Percentiles rank a stretch among this genome's conserved stretches.
phyloP scores from a whole-genome alignment of 176 grass and related monocot species.

The Calamus simplicifolius region DNA sequence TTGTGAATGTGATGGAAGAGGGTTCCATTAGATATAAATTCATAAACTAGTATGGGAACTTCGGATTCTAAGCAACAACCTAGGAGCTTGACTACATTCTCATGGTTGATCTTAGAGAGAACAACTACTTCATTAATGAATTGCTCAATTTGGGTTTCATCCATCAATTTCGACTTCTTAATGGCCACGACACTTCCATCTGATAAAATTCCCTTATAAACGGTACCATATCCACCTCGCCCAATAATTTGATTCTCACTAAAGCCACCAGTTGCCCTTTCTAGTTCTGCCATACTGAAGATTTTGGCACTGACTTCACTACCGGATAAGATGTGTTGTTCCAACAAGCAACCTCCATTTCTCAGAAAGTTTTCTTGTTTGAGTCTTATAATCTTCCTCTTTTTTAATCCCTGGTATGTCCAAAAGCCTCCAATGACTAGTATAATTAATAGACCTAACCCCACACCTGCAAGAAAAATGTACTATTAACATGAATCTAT shows the following conservation, averaged over 20 bases:
- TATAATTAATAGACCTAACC: constrained; percentile 31
- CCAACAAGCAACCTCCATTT: constrained; percentile 46
- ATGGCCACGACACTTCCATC: constrained; percentile 32
- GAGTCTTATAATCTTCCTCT: constrained; percentile 16
- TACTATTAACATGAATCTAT: too few relatives aligned
- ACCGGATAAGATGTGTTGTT: constrained; percentile 24
- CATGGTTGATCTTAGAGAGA: constrained; percentile 47
- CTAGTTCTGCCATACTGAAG: constrained; percentile 39
- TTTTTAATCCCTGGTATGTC: constrained; percentile 34
- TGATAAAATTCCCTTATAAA: constrained; percentile 42
- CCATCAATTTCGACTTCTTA: constrained; percentile 42
- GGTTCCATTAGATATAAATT: constrained; percentile 49
- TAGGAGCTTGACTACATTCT: constrained; percentile 47
- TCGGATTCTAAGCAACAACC: constrained; percentile 55
- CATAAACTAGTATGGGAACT: constrained; percentile 57
- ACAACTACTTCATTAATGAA: constrained; percentile 54
- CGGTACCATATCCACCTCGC: constrained; percentile 49
- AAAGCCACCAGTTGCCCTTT: constrained; percentile 42
- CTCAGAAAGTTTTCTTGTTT: constrained; percentile 37
- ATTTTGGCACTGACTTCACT: constrained; percentile 22
- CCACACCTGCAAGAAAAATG: constrained; percentile 9
- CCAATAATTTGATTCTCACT: constrained; percentile 32
- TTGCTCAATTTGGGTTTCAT: constrained; percentile 48
- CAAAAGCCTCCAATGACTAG: constrained; percentile 22
- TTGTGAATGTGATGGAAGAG: constrained; percentile 44